Evolutionary conservation across 768 basidiomycete genomes (phyloP).

Genomic region (Boletellus sp.): DNA sequence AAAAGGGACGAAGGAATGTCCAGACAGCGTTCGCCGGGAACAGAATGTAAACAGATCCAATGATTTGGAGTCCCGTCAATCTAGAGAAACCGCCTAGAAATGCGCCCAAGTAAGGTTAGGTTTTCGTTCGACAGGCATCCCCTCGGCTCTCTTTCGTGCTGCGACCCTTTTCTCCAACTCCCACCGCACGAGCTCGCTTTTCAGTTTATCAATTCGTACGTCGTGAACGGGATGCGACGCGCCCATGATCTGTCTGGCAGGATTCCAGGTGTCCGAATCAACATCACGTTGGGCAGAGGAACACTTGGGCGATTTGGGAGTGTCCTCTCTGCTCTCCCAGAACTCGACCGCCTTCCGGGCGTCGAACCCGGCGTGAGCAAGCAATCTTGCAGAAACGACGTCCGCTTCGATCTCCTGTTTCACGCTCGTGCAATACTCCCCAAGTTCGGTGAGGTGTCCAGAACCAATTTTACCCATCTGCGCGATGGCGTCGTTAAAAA

Average conservation of each 20-base stretch:
- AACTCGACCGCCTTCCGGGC: constrained; percentile 77
- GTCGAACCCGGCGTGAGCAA: constrained; percentile 90
- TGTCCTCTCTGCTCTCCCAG: constrained; percentile 63
- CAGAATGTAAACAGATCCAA: neutral
- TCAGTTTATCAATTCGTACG: constrained; percentile 39
- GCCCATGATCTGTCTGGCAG: constrained; percentile 33
- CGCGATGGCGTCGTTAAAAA: constrained; percentile 91
- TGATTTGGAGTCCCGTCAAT: neutral
- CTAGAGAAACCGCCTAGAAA: constrained; percentile 6
- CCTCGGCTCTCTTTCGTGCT: constrained; percentile 17
- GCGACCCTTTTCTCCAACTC: constrained; percentile 33
- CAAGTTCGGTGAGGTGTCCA: constrained; percentile 67
- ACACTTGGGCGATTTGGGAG: constrained; percentile 16
- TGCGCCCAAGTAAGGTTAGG: constrained; percentile 9
- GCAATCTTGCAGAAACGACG: constrained; percentile 80
- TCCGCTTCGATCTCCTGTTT: constrained; percentile 93
- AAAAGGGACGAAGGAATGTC: neutral
- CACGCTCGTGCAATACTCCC: constrained; percentile 72
- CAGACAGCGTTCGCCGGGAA: neutral
- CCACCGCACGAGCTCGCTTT: constrained; percentile 46
- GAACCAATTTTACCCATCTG: constrained; percentile 75
- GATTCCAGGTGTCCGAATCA: constrained; percentile 10
- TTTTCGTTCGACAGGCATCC: constrained; percentile 15
- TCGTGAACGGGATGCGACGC: constrained; percentile 44
- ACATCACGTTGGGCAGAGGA: constrained; percentile 16